Conservation (phyloP, 1,284 basidiomycete genomes). For the Cutaneotrichosporon sp. region DNA sequence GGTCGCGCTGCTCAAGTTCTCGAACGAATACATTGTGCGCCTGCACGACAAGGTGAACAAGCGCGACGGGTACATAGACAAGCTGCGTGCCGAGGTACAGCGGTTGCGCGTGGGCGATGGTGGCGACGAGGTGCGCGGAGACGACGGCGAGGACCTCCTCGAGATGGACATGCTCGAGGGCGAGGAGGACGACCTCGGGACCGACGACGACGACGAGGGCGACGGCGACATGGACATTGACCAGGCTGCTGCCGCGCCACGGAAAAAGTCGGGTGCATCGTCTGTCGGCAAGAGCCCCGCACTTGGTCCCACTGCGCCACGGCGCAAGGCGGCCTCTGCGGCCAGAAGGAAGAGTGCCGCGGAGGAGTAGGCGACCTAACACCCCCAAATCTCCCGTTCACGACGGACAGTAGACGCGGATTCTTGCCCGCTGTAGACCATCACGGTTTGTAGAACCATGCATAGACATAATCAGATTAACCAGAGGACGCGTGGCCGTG, state of each 20-base stretch:
- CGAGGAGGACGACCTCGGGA: slow-evolving; percentile 29
- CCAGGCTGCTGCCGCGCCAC: not conserved
- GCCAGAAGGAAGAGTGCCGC: not conserved
- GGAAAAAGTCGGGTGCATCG: not conserved
- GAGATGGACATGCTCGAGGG: slow-evolving; percentile 40
- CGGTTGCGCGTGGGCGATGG: slow-evolving; percentile 53
- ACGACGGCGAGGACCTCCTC: slow-evolving; percentile 36
- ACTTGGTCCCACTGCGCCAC: slow-evolving; percentile 1
- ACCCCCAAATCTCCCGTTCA: too few species aligned
- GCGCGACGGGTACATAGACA: slow-evolving; percentile 72
- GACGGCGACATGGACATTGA: slow-evolving; percentile 43
- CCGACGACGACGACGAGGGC: slow-evolving; percentile 26
- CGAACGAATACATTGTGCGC: slow-evolving; percentile 77
- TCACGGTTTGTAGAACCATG: too few species aligned
- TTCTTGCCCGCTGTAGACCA: too few species aligned
- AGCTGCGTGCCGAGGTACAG: slow-evolving; percentile 63
- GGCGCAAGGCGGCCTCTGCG: not conserved
- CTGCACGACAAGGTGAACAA: slow-evolving; percentile 73
- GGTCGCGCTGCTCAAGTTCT: slow-evolving; percentile 81
- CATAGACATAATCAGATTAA: too few species aligned
- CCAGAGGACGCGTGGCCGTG: too few species aligned
- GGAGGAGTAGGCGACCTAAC: not conserved
- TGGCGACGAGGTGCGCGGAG: slow-evolving; percentile 27
- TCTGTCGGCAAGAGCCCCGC: slow-evolving; percentile 1
- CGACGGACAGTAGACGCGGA: too few species aligned